Conservation (phyloP, 352 stramenopile genomes). For the Phytophthora pluvialis region DNA sequence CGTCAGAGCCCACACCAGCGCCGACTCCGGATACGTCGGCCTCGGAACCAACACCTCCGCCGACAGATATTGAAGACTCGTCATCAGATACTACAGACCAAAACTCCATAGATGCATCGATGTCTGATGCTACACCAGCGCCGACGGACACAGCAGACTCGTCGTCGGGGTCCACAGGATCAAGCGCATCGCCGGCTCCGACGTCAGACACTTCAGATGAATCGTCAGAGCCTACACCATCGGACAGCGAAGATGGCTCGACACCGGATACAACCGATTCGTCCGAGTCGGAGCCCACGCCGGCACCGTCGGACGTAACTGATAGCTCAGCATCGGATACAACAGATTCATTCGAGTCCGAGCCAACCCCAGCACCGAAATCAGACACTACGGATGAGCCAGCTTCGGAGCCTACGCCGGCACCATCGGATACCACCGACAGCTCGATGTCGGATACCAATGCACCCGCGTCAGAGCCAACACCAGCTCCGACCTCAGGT, state of each 20-base stretch:
- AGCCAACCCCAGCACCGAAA: conserved; percentile 3
- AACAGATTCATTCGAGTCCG: not conserved
- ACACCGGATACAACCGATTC: conserved; percentile 1
- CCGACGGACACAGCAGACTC: not conserved
- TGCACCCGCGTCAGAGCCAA: not conserved
- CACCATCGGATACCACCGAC: not conserved
- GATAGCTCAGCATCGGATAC: not conserved
- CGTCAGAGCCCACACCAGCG: conserved; percentile 15
- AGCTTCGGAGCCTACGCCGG: not conserved
- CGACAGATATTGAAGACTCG: conserved; percentile 17
- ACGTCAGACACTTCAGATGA: conserved; percentile 1
- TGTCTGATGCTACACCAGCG: conserved; percentile 6
- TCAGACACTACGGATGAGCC: not conserved
- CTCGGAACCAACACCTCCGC: conserved; percentile 8
- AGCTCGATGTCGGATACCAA: conserved; percentile 1
- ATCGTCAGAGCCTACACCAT: not conserved
- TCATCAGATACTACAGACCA: conserved; percentile 9
- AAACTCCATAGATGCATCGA: conserved; percentile 5
- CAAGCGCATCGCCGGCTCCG: not conserved
- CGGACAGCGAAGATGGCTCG: not conserved
- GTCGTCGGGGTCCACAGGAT: not conserved
- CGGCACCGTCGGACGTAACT: not conserved
- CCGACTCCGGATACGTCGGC: conserved; percentile 5
- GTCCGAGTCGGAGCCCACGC: not conserved
- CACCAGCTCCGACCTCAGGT: conserved; percentile 7